Conservation (phyloP, 352 stramenopile species). For the Blastocystis sp. region DNA sequence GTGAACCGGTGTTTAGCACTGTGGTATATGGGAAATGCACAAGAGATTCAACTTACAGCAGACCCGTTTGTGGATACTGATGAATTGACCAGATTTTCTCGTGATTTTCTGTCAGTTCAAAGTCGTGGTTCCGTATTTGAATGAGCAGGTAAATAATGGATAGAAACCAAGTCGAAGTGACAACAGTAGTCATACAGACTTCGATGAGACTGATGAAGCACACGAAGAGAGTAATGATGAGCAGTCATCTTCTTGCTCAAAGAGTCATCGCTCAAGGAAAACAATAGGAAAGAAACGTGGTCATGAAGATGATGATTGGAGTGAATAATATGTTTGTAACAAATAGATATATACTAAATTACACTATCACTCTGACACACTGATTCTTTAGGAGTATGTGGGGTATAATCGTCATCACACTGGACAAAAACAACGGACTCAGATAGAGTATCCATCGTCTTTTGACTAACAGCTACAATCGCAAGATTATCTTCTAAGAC, state of each 20-base stretch:
- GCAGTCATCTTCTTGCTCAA: not conserved
- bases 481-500: not conserved
- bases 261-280: not conserved
- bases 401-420: not conserved
- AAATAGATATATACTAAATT: not conserved
- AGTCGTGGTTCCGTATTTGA: not conserved
- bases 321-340: not conserved
- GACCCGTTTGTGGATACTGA: not conserved
- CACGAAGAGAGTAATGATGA: not conserved
- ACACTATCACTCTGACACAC: not conserved
- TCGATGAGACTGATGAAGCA: not conserved
- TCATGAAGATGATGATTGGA: not conserved
- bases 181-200: not conserved
- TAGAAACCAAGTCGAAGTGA: not conserved
- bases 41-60: not conserved
- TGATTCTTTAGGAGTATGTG: not conserved
- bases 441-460: not conserved
- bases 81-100: slow-evolving; percentile 1
- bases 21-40: slow-evolving; percentile 34
- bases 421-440: not conserved
- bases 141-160: not conserved
- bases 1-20: not conserved
- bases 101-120: slow-evolving; percentile 6
- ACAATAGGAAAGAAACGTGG: not conserved
- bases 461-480: not conserved